These are phyloP conservation scores for Suhomyces sp. DNA, from an alignment of 805 yeast species.

Conservation along the genomic window DNA sequence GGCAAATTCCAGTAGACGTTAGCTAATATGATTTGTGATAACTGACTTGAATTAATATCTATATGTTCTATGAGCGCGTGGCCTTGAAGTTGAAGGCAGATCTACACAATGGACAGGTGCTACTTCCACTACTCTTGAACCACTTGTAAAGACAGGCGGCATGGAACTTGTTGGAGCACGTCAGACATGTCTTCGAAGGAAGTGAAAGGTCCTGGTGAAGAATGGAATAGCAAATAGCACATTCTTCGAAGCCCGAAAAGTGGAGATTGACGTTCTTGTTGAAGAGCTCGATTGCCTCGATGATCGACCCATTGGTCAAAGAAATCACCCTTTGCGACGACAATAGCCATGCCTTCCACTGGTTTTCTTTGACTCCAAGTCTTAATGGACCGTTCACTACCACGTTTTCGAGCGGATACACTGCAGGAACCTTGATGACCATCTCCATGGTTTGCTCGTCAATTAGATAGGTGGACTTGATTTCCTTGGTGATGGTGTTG, in stretches of 20 bases:
- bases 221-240: conserved; percentile 95
- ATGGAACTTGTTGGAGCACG: conserved; percentile 93
- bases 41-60: background rate
- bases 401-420: conserved; percentile 76
- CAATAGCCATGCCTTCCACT: conserved; percentile 93
- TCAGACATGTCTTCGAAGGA: conserved; percentile 83
- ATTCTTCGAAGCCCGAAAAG: conserved; percentile 92
- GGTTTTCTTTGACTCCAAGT: conserved; percentile 85
- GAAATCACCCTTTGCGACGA: conserved; percentile 84
- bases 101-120: conserved; percentile 95
- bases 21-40: background rate
- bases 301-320: conserved; percentile 67
- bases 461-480: conserved; percentile 68
- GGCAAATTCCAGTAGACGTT: conserved; percentile 16
- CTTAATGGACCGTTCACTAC: conserved; percentile 73
- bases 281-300: conserved; percentile 66
- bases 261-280: conserved; percentile 75
- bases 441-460: conserved; percentile 88
- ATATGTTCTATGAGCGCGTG: background rate
- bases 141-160: conserved; percentile 94
- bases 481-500: conserved; percentile 60
- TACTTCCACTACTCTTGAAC: conserved; percentile 92
- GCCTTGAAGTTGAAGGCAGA: conserved; percentile 50
- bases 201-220: conserved; percentile 86
- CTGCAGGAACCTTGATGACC: conserved; percentile 65